Conservation (phyloP, 495 filamentous ascomycete species). For the Penicillium crystallinum region DNA sequence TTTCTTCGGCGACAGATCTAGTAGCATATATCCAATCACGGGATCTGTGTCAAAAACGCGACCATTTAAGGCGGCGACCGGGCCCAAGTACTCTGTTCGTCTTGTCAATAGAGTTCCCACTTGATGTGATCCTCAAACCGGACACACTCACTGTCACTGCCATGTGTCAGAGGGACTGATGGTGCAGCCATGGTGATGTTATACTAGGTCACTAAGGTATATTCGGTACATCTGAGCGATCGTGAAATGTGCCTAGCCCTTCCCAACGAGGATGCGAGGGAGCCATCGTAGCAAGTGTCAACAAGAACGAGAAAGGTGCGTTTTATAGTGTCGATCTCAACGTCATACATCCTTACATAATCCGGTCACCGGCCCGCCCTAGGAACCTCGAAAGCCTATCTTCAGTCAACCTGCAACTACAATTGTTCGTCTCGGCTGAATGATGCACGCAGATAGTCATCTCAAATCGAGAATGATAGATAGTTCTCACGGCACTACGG, state of each 20-base stretch:
- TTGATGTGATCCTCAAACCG: neutral
- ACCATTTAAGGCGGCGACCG: constrained; percentile 18
- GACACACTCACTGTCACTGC: constrained; percentile 13
- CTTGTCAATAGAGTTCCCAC: neutral
- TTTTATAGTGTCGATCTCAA: neutral
- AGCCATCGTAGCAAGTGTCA: neutral
- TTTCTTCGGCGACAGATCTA: constrained; percentile 18
- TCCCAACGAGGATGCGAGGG: neutral
- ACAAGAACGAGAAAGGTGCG: neutral
- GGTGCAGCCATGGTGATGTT: constrained; percentile 14
- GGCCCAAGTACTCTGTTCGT: constrained; percentile 12
- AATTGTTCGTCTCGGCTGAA: too few species aligned
- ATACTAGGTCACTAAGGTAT: neutral
- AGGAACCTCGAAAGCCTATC: too few species aligned
- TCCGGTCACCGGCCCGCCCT: too few species aligned
- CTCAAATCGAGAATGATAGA: too few species aligned
- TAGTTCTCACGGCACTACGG: too few species aligned
- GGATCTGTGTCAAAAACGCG: constrained; percentile 24
- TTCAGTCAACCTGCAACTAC: too few species aligned
- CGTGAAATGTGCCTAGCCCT: neutral
- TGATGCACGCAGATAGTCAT: too few species aligned
- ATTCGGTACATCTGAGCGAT: neutral
- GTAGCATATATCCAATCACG: constrained; percentile 25
- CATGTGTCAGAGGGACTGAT: constrained; percentile 19
- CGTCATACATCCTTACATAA: neutral